These are phyloP conservation scores for Trichoderma guizhouense DNA, from an alignment of 2,329 filamentous ascomycete species.

Conservation along the genomic window DNA sequence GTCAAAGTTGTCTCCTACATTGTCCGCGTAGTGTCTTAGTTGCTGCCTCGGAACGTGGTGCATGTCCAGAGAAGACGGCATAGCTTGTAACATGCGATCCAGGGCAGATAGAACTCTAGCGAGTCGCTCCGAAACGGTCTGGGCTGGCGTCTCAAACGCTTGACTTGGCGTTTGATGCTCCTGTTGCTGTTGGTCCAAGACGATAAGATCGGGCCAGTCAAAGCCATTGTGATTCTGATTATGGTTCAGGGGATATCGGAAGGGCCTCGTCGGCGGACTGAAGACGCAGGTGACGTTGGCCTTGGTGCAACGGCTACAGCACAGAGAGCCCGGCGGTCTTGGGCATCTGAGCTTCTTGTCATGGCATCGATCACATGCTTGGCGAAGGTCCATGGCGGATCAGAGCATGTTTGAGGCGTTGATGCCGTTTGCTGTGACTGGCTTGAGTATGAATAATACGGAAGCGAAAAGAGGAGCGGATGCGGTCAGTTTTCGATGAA, in stretches of 20 bases:
- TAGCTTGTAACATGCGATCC: slow-evolving; percentile 23
- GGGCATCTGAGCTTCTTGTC: slow-evolving; percentile 46
- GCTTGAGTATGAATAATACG: neutral
- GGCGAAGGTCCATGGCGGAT: slow-evolving; percentile 22
- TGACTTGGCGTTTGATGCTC: slow-evolving; percentile 6
- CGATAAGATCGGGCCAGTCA: slow-evolving; percentile 25
- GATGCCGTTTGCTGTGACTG: neutral
- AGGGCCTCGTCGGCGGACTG: slow-evolving; percentile 36
- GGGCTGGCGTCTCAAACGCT: neutral
- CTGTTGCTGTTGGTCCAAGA: slow-evolving; percentile 18
- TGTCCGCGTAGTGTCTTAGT: slow-evolving; percentile 25
- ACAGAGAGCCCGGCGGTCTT: slow-evolving; percentile 34
- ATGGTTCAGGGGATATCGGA: slow-evolving; percentile 6
- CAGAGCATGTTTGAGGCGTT: neutral
- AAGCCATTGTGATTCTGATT: slow-evolving; percentile 12
- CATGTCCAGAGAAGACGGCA: slow-evolving; percentile 2
- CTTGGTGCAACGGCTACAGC: slow-evolving; percentile 42
- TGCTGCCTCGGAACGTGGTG: slow-evolving; percentile 27
- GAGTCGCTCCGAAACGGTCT: slow-evolving; percentile 22
- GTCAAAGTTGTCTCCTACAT: slow-evolving; percentile 26
- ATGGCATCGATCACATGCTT: slow-evolving; percentile 45
- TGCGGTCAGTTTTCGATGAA: neutral
- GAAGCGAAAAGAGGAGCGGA: neutral
- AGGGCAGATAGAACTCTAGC: slow-evolving; percentile 24
- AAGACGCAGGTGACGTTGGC: slow-evolving; percentile 41